phyloP scores from a whole-genome alignment of 2,329 filamentous ascomycete species.

The Hypoxylon rubiginosum region DNA sequence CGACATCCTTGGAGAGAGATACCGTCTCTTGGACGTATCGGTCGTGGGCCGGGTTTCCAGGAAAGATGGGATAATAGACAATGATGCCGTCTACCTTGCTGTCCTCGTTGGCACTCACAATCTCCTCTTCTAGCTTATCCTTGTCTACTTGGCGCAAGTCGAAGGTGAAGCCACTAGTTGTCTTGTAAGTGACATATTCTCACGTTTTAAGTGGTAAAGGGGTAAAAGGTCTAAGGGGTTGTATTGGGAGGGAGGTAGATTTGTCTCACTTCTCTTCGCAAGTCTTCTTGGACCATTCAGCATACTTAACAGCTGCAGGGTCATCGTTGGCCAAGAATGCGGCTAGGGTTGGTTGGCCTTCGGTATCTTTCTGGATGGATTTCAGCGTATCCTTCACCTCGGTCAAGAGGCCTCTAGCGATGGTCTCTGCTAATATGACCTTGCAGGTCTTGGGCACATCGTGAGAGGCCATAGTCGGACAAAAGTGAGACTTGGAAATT shows the following conservation, averaged over 20 bases:
- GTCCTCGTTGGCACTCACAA: slow-evolving; percentile 88
- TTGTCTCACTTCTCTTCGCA: slow-evolving; percentile 89
- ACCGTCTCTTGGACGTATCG: slow-evolving; percentile 97
- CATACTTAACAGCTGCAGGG: slow-evolving; percentile 91
- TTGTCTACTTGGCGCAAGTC: slow-evolving; percentile 86
- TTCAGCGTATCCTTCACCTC: slow-evolving; percentile 84
- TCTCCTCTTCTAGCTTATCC: slow-evolving; percentile 89
- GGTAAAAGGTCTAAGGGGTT: neutral
- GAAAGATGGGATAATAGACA: slow-evolving; percentile 98
- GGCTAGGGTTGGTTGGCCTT: slow-evolving; percentile 78
- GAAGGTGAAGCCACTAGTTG: slow-evolving; percentile 85
- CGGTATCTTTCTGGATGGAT: slow-evolving; percentile 71
- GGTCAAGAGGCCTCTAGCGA: slow-evolving; percentile 83
- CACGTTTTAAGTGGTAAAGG: slow-evolving; percentile 11
- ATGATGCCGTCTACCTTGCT: slow-evolving; percentile 86
- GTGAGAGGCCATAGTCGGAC: slow-evolving; percentile 56
- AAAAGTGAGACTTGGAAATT: slow-evolving; percentile 16
- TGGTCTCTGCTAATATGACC: slow-evolving; percentile 88
- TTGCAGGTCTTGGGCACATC: slow-evolving; percentile 81
- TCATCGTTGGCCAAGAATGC: slow-evolving; percentile 95
- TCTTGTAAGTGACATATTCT: slow-evolving; percentile 38
- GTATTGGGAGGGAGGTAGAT: slow-evolving; percentile 9
- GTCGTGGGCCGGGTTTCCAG: slow-evolving; percentile 83
- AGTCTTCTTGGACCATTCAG: slow-evolving; percentile 97
- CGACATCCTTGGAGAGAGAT: slow-evolving; percentile 90